These are phyloP conservation scores for Acanthamoeba castellanii DNA, from an alignment of 208 protist species.

Conservation along the genomic window DNA sequence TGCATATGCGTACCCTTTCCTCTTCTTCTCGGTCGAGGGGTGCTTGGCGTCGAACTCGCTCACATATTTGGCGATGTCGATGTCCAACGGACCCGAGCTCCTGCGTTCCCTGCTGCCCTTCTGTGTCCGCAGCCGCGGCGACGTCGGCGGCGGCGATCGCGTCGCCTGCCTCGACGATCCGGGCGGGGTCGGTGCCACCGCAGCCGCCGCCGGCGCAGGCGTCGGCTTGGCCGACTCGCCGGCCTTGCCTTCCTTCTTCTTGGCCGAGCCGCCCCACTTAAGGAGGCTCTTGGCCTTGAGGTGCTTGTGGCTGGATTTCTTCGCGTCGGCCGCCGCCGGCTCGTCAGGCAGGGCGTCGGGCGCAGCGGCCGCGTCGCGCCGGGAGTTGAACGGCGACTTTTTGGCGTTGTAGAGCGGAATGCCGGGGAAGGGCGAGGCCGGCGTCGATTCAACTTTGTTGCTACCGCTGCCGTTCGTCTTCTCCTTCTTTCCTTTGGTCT, in stretches of 20 bases:
- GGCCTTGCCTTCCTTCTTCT: conserved; percentile 1
- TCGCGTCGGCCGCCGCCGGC: not conserved
- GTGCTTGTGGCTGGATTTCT: not conserved
- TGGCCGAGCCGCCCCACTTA: conserved; percentile 15
- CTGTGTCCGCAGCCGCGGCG: not conserved
- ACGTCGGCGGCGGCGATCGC: not conserved
- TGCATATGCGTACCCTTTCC: not conserved
- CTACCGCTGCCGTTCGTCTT: not conserved
- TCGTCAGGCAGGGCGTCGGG: not conserved
- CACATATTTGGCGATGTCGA: conserved; percentile 8
- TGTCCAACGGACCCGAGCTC: not conserved
- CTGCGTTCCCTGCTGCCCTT: not conserved
- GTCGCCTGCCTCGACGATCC: not conserved
- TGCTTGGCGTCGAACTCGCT: conserved; percentile 17
- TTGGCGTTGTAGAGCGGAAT: conserved; percentile 53
- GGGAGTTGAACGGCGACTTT: conserved; percentile 16
- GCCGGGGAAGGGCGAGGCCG: conserved; percentile 4
- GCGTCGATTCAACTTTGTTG: not conserved
- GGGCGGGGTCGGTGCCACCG: not conserved
- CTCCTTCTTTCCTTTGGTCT: conserved; percentile 44
- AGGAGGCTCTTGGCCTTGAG: conserved; percentile 60
- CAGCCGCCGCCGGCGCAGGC: not conserved
- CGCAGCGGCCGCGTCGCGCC: not conserved
- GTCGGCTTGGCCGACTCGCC: not conserved
- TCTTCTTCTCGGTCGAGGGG: not conserved